Percentiles rank a stretch among this genome's conserved stretches.
These are phyloP conservation scores for Tricladium varicosporioides DNA, from an alignment of 2,329 filamentous ascomycete species.

Conservation along the genomic window DNA sequence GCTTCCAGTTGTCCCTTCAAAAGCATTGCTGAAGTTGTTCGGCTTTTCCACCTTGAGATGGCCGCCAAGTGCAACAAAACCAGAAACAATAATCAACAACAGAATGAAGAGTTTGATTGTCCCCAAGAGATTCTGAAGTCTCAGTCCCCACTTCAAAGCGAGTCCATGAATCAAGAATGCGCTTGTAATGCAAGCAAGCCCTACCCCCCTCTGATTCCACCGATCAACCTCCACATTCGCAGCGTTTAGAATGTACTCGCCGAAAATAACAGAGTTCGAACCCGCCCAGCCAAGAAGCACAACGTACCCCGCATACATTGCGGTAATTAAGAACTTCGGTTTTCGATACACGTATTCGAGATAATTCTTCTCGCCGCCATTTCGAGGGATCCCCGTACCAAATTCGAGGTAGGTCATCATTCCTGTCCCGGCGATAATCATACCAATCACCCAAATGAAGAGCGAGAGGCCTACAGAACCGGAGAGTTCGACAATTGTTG, in stretches of 20 bases:
- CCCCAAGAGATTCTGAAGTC: constrained; percentile 65
- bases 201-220: constrained; percentile 67
- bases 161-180: constrained; percentile 65
- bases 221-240: constrained; percentile 58
- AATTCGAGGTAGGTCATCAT: constrained; percentile 66
- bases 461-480: constrained; percentile 62
- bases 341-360: constrained; percentile 62
- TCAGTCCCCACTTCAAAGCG: constrained; percentile 63
- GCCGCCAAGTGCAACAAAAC: constrained; percentile 60
- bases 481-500: constrained; percentile 53
- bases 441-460: constrained; percentile 62
- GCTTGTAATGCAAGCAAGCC: constrained; percentile 62
- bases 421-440: constrained; percentile 59
- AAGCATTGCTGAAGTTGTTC: constrained; percentile 62
- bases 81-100: constrained; percentile 61
- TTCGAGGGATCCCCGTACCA: constrained; percentile 61
- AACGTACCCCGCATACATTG: constrained; percentile 59
- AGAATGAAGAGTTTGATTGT: constrained; percentile 65
- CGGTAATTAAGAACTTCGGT: constrained; percentile 60
- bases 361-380: constrained; percentile 67
- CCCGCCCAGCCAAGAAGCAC: constrained; percentile 64
- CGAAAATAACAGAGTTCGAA: constrained; percentile 67
- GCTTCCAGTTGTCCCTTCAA: constrained; percentile 63
- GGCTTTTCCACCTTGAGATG: constrained; percentile 59
- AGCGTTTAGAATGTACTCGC: constrained; percentile 67